These are phyloP conservation scores for Phytopythium mirpurense DNA, from an alignment of 352 stramenopile species.

Conservation along the genomic window DNA sequence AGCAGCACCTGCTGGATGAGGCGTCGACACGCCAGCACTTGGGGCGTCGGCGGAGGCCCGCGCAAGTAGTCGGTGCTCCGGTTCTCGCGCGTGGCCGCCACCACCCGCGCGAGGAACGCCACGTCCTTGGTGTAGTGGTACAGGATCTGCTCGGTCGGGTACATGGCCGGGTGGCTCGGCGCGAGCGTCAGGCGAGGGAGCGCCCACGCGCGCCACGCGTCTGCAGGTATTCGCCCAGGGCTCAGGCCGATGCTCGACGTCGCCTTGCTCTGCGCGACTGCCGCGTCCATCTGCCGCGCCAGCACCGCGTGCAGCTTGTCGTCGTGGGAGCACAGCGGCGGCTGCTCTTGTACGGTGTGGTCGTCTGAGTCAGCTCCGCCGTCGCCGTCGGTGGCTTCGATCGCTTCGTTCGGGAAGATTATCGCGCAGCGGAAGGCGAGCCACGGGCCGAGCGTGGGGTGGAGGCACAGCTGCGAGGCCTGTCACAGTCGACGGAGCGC, in stretches of 20 bases:
- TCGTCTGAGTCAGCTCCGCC: conserved; percentile 1
- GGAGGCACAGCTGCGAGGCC: conserved; percentile 59
- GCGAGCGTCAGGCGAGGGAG: conserved; percentile 50
- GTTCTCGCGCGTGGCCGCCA: conserved; percentile 23
- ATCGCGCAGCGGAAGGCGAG: conserved; percentile 62
- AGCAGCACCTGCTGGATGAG: conserved; percentile 50
- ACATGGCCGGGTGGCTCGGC: conserved; percentile 56
- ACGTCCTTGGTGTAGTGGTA: conserved; percentile 77
- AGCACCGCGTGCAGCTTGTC: conserved; percentile 32
- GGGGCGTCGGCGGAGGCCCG: conserved; percentile 14
- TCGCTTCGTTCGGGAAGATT: conserved; percentile 32
- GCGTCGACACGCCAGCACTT: conserved; percentile 36
- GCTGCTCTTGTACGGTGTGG: conserved; percentile 11
- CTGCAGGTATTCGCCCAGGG: conserved; percentile 25
- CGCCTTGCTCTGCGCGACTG: conserved; percentile 35
- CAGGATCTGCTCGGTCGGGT: conserved; percentile 53
- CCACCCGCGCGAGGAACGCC: conserved; percentile 28
- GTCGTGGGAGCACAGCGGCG: conserved; percentile 33
- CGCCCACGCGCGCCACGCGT: conserved; percentile 52
- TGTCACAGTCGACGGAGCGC: conserved; percentile 5
- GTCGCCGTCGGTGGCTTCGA: neutral
- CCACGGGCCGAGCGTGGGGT: conserved; percentile 61
- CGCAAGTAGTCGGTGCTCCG: conserved; percentile 43
- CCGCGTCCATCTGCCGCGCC: conserved; percentile 33
- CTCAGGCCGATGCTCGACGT: conserved; percentile 3